Evolutionary conservation across 768 basidiomycete species (phyloP), one percentile per base, ranked within the genome.

Genomic region (Neoboletus magnificus): DNA sequence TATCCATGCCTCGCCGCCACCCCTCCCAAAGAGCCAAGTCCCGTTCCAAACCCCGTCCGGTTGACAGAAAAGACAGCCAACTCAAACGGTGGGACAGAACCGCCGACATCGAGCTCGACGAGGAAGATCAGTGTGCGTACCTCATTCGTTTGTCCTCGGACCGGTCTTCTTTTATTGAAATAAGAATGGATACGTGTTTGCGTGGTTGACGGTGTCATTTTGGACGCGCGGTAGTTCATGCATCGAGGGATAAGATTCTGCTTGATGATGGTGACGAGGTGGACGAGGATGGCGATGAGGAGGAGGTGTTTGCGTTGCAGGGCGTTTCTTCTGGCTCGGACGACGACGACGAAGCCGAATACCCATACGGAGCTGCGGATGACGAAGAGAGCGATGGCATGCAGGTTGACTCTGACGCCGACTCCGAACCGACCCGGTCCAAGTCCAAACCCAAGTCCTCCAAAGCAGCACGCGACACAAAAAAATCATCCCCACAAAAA

Each of bases 221-320:
- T 41, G 40, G 47, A 35, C 32, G 42, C 22, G 32, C 15, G 41
- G 40, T 60, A 93, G 91, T 92, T 66, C 89, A 91, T 67, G 73
- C 77, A 1, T 82, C 84, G 29, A 80, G 82, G 50, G 93, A 97
- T 66, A 82, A 81, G 65, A 88, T 96, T 56, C 75, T 90, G 5
- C 76, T 97, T 6, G 85, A 91, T 37, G 85, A 80, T n/a, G 78
- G 81, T 33, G 68, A 74, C 32, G 65, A 71, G 2, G 75, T 66
- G 22, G 77, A 74, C 16, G 82, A 84, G 13, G 82, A 84, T 27
- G 76, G 73, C 25, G 82, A 75, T 16, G 84, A 85, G 15, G 88
- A 93, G 25, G 90, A 94, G 66, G 88, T 94, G n/a, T 89, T 94
- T 62, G 82, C 82, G 9, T 67, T 91, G 57, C 79, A 82, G 48